Percentiles rank a stretch among this genome's conserved stretches.
These are phyloP conservation scores for Jasminum sambac DNA, from an alignment of 257 asterid genomes.

Conservation along the genomic window DNA sequence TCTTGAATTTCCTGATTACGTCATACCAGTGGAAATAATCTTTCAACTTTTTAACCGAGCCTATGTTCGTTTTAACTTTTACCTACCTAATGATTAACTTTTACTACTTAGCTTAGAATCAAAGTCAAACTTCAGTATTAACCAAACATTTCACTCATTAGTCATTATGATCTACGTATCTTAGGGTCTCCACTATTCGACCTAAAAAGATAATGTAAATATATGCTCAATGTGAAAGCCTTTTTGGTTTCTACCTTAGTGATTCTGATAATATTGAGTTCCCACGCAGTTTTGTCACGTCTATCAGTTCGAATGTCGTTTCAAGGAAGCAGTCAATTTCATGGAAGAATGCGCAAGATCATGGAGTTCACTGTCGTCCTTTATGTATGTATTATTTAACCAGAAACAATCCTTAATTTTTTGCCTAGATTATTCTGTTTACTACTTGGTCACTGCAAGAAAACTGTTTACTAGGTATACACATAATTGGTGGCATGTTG, in stretches of 20 bases:
- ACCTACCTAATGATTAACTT: no score
- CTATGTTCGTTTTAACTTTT: no score
- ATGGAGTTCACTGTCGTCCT: slow-evolving; percentile 83
- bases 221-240: no score
- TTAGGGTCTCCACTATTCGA: no score
- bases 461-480: slow-evolving; percentile 60
- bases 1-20: neutral
- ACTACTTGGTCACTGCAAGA: slow-evolving; percentile 29
- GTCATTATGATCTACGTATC: no score
- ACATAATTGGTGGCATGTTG: slow-evolving; percentile 99
- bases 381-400: slow-evolving; percentile 55
- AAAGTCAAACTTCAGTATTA: no score
- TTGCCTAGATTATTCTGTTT: slow-evolving; percentile 7
- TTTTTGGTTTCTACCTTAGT: neutral
- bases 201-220: no score
- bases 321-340: slow-evolving; percentile 89
- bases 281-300: slow-evolving; percentile 88
- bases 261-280: slow-evolving; percentile 17
- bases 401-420: neutral
- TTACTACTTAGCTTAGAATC: no score
- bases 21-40: neutral
- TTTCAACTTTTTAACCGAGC: neutral
- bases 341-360: slow-evolving; percentile 76
- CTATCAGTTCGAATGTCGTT: slow-evolving; percentile 77
- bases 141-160: no score